Evolutionary conservation across 2,329 filamentous ascomycete species (phyloP).

Genomic region (Akanthomyces muscarius): DNA sequence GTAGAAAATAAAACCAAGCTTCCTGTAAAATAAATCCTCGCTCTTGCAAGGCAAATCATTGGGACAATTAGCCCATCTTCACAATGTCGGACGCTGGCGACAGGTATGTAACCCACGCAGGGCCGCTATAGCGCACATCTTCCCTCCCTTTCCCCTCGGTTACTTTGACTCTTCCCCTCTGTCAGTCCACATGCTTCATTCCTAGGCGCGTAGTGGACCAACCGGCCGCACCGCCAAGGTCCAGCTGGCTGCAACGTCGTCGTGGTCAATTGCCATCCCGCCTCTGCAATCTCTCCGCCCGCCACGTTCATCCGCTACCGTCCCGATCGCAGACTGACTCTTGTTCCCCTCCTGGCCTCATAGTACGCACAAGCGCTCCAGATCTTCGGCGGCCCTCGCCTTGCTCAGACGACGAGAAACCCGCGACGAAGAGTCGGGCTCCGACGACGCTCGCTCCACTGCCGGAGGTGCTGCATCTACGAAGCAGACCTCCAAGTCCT

Average conservation of each 20-base stretch:
- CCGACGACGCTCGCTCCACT: constrained; percentile 45
- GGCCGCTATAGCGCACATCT: neutral
- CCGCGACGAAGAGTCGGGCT: constrained; percentile 50
- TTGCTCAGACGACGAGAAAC: constrained; percentile 51
- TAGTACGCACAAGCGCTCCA: constrained; percentile 50
- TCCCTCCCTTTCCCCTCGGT: neutral
- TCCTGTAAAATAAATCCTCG: neutral
- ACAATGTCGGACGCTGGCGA: constrained; percentile 32
- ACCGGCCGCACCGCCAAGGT: constrained; percentile 2
- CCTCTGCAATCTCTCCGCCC: neutral
- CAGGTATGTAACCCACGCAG: constrained; percentile 22
- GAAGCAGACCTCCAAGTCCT: constrained; percentile 28
- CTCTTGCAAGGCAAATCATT: constrained; percentile 3
- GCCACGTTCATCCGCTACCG: neutral
- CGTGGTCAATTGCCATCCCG: neutral
- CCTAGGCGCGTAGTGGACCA: constrained; percentile 11
- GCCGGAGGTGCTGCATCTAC: constrained; percentile 32
- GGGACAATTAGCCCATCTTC: constrained; percentile 12
- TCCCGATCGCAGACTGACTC: constrained; percentile 9
- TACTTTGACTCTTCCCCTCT: constrained; percentile 6
- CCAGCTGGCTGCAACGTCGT: neutral
- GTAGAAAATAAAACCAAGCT: neutral
- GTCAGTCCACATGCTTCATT: constrained; percentile 10
- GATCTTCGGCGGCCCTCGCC: constrained; percentile 48
- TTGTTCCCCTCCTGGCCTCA: neutral